These are phyloP conservation scores for Mycena indigotica DNA, from an alignment of 768 basidiomycete species.

Conservation along the genomic window DNA sequence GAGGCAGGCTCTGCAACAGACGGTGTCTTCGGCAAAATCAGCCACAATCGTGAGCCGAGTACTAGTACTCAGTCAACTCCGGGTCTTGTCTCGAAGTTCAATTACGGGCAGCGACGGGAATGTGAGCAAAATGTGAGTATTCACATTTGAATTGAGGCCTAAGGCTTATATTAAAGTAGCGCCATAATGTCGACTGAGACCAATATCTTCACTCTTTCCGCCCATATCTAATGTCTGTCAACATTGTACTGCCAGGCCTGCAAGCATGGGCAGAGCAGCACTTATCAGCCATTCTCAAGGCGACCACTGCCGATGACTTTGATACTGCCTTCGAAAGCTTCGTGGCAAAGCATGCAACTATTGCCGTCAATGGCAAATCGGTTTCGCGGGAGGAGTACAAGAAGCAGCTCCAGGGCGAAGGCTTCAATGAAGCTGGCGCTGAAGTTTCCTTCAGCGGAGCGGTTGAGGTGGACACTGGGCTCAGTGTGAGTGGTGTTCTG, in stretches of 20 bases:
- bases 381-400: constrained; percentile 44
- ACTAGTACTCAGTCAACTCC: too few species aligned
- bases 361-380: constrained; percentile 45
- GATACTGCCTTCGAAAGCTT: constrained; percentile 42
- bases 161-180: too few species aligned
- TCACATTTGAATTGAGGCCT: too few species aligned
- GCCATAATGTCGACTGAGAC: too few species aligned
- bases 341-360: constrained; percentile 36
- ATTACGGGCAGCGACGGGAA: too few species aligned
- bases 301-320: constrained; percentile 39
- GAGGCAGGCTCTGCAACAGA: too few species aligned
- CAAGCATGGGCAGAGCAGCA: constrained; percentile 43
- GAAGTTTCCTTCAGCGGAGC: constrained; percentile 31
- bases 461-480: constrained; percentile 30
- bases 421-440: constrained; percentile 32
- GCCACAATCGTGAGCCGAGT: too few species aligned
- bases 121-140: too few species aligned
- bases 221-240: constrained; percentile 8
- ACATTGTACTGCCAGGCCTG: constrained; percentile 36
- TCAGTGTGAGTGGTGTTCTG: constrained; percentile 13
- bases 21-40: too few species aligned
- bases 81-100: too few species aligned
- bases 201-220: too few species aligned
- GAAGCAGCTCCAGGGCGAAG: constrained; percentile 33
- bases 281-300: constrained; percentile 40